phyloP scores from a whole-genome alignment of 1,284 basidiomycete genomes.

The Microbotryomycetes sp. region DNA sequence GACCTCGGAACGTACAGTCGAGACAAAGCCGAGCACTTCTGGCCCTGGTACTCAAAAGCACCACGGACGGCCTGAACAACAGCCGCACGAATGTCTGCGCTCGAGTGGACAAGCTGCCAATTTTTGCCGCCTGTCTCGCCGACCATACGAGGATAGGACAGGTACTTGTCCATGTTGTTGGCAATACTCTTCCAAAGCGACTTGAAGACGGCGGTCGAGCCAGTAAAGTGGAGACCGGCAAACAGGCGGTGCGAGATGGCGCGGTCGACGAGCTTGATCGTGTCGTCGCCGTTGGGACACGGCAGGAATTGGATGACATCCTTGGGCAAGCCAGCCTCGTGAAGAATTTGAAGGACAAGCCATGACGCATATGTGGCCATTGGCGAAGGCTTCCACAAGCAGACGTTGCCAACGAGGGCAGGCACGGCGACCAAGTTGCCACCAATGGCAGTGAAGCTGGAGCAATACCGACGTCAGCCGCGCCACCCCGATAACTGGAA shows the following conservation, averaged over 20 bases:
- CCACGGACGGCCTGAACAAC: constrained; percentile 81
- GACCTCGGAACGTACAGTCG: constrained; percentile 82
- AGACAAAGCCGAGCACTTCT: constrained; percentile 95
- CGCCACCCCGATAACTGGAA: not conserved
- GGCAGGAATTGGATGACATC: constrained; percentile 97
- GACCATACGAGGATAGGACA: constrained; percentile 85
- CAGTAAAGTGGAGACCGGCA: constrained; percentile 91
- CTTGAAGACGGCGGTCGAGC: constrained; percentile 89
- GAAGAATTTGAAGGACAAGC: constrained; percentile 80
- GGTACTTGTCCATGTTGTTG: constrained; percentile 75
- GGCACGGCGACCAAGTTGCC: constrained; percentile 81
- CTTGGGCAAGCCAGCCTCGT: constrained; percentile 87
- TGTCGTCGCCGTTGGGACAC: constrained; percentile 33
- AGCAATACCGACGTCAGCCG: not conserved
- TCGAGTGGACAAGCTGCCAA: constrained; percentile 87
- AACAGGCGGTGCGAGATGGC: constrained; percentile 67
- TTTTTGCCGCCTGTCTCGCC: constrained; percentile 95
- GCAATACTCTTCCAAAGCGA: constrained; percentile 95
- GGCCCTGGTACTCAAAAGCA: constrained; percentile 95
- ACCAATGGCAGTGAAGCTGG: constrained; percentile 71
- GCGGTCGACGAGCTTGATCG: constrained; percentile 57
- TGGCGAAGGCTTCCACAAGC: constrained; percentile 96
- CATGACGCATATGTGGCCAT: constrained; percentile 94
- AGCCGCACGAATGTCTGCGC: constrained; percentile 78
- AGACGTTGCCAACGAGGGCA: constrained; percentile 88